These are phyloP conservation scores for Rubus idaeus DNA, from an alignment of 306 rosid genomes.

Conservation along the genomic window DNA sequence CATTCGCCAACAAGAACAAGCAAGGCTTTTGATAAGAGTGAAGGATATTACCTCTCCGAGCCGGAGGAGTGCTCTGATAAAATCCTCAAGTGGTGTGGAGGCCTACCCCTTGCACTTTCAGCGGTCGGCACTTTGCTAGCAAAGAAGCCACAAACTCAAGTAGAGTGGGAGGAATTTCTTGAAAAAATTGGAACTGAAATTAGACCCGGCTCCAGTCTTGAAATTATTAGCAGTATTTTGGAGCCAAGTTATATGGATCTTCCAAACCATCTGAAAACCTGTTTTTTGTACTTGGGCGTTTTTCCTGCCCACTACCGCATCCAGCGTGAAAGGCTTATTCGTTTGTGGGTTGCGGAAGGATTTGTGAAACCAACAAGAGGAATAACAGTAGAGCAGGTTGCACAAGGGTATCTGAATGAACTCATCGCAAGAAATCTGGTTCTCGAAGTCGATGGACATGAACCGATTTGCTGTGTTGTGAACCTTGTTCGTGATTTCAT, in stretches of 20 bases:
- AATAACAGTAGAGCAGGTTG: neutral
- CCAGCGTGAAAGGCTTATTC: slow-evolving; percentile 7
- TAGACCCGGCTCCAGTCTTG: neutral
- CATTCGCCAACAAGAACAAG: too few relatives aligned
- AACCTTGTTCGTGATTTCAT: slow-evolving; percentile 5
- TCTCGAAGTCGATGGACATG: neutral
- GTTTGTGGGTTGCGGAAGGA: slow-evolving; percentile 3
- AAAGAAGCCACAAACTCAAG: neutral
- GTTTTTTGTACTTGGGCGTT: neutral
- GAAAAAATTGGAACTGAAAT: neutral
- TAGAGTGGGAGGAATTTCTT: neutral
- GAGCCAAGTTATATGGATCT: neutral
- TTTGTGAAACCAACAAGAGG: neutral
- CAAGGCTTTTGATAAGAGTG: too few relatives aligned
- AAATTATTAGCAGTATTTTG: neutral
- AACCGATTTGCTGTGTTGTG: neutral
- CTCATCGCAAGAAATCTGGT: neutral
- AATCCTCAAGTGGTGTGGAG: neutral
- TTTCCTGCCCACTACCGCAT: slow-evolving; percentile 4
- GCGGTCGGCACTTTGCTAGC: neutral
- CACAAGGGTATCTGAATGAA: neutral
- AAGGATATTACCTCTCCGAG: too few relatives aligned
- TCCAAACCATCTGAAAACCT: neutral
- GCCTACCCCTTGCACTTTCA: neutral
- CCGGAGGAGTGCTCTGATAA: neutral